Base-by-base conservation (phyloP, 2,329 filamentous ascomycete species). In the Aspergillus uvarum region DNA sequence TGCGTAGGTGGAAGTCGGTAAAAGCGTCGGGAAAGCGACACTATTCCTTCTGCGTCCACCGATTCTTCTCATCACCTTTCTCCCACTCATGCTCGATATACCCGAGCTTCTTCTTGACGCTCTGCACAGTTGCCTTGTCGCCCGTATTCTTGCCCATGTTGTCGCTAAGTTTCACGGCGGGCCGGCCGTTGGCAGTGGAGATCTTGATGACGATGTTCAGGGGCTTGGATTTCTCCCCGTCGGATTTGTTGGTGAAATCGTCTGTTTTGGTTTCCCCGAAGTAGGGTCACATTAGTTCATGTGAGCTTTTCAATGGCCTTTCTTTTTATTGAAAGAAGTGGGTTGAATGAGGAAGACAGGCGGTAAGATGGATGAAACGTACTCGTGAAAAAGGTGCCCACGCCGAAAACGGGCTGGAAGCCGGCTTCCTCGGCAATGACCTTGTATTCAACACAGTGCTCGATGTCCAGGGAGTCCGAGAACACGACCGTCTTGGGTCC, bases 181-280 rank as follows among this genome's bases (percentile, higher is more conserved):
- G 86, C 51, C 88, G 85, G 5, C 93, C 93, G 14, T 82, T 86
- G 0, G 92, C 95, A 10, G 91, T 92, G 63, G 91, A 91, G 62
- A 99, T 84, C 79, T 99, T 99, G 79, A 99, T 97, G 67, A 99
- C 95, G 69, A 99, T 99, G 71, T 99, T 99, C 57, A 99, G 80
- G 0, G 95, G 95, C 16, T 88, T 86, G 0, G 93, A 97, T 77
- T 97, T 98, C 67, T 87, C 87, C 44, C 88, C 88, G 0, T 88
- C 90, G 38, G 82, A 86, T 62, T 84, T 79, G 65, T 89, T 86
- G n/a, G 79, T 80, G 74, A 95, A 99, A 76, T 99, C 95, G 71
- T 99, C 86, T 85, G 16, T 44, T 44, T 19, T 44, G 14, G 14
- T 44, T 16, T 35, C 32, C 32, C 32, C 32, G 6, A 5, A 19